Evolutionary conservation across 2,329 filamentous ascomycete genomes (phyloP).

Genomic region (Arthroderma sp.): DNA sequence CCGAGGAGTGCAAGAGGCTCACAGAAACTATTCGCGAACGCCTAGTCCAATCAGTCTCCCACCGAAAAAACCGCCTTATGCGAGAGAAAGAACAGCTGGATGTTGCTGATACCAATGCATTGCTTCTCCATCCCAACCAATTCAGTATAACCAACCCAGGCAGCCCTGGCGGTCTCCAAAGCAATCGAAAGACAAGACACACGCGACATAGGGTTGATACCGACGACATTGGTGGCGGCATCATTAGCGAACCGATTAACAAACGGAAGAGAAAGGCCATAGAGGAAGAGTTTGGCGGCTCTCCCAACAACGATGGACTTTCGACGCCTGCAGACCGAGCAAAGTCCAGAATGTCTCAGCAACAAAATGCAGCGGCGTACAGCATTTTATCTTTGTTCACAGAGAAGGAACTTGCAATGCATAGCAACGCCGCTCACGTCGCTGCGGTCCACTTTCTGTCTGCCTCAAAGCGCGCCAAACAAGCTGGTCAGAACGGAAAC

Average conservation of each 20-base stretch:
- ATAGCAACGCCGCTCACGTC: constrained; percentile 49
- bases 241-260: constrained; percentile 37
- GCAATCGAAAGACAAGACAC: constrained; percentile 51
- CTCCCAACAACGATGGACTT: constrained; percentile 39
- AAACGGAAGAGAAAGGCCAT: constrained; percentile 48
- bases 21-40: constrained; percentile 50
- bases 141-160: constrained; percentile 54
- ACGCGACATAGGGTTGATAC: constrained; percentile 45
- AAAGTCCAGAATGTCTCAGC: constrained; percentile 42
- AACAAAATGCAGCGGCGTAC: constrained; percentile 48
- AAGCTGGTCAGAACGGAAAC: constrained; percentile 28
- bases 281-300: constrained; percentile 49
- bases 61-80: constrained; percentile 46
- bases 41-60: constrained; percentile 45
- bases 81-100: constrained; percentile 57
- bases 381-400: constrained; percentile 54
- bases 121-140: constrained; percentile 53
- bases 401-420: constrained; percentile 52
- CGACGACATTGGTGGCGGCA: constrained; percentile 41
- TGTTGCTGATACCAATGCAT: constrained; percentile 53
- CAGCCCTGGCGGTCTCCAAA: constrained; percentile 49
- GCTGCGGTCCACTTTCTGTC: constrained; percentile 48
- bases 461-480: constrained; percentile 39
- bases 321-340: constrained; percentile 42
- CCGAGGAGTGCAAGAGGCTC: constrained; percentile 50